Evolutionary conservation across 2,329 filamentous ascomycete genomes (phyloP), one percentile per base, ranked within the genome.

Genomic region (Hypoxylon sp.): DNA sequence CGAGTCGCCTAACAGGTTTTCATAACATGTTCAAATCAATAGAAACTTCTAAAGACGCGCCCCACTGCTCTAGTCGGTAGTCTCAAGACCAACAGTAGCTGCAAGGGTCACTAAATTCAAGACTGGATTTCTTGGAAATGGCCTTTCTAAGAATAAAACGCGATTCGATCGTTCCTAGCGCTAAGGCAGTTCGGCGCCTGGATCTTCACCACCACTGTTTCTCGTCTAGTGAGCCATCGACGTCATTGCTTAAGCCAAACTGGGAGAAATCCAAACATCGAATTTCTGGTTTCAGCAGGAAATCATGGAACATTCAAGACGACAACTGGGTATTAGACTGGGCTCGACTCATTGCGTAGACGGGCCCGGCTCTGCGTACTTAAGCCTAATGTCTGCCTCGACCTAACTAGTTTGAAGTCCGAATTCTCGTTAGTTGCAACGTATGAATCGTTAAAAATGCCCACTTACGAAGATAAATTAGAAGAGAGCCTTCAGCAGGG

Each of bases 221-320:
- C 51, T 69, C n/a, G 39, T 54, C 56, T 24, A 44, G 44, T 39
- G 27, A 58, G 61, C 68, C 63, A 65, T 63, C 65, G 60, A 71
- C 68, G 70, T 72, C 70, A 72, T 72, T 21, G 47, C 32, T 37
- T 53, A 31, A 37, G 29, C 17, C 27, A 55, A 44, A 55, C 29
- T 48, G 17, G 29, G 19, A 39, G 53, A 44, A 60, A 29, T 31
- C 27, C 17, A 37, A 48, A 21, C 17, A 59, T 60, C 44, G 29
- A 19, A 29, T 48, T 53, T 19, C 10, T 19, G 2, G 47, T 32
- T 50, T 52, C 29, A 68, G 52, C 50, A 61, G 35, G 52, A 61
- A 57, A 65, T 53, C 52, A 67, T 69, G 65, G 54, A 60, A 59
- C 48, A 27, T 48, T 57, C 37, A 37, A 60, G 51, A 65, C 51